Evolutionary conservation across 2,329 filamentous ascomycete species (phyloP).

Genomic region (Chaetomium strumarium): DNA sequence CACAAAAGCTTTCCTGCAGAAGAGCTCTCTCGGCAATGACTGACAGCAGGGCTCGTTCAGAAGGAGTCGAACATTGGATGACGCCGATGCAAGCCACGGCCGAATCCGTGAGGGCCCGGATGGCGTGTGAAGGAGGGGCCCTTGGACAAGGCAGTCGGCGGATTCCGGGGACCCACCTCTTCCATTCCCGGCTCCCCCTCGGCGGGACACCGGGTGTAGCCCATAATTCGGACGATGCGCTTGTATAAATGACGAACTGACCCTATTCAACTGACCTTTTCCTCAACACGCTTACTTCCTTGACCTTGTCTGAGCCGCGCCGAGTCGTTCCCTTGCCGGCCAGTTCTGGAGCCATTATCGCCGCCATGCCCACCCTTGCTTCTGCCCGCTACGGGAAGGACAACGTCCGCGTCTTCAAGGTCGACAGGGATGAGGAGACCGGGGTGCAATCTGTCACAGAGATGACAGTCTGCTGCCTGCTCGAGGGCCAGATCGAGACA

Average conservation of each 20-base stretch:
- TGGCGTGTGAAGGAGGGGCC: slow-evolving; percentile 4
- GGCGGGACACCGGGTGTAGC: slow-evolving; percentile 14
- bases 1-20: too few relatives aligned
- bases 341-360: background rate
- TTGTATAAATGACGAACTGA: slow-evolving; percentile 2
- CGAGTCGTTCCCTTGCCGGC: too few relatives aligned
- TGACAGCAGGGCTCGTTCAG: too few relatives aligned
- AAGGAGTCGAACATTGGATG: too few relatives aligned
- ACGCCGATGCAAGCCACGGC: too few relatives aligned
- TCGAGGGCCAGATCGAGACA: slow-evolving; percentile 86
- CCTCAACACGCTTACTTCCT: too few relatives aligned
- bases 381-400: slow-evolving; percentile 85
- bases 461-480: slow-evolving; percentile 87
- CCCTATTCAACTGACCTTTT: background rate
- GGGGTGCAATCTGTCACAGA: slow-evolving; percentile 82
- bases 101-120: slow-evolving; percentile 1
- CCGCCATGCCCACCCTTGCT: slow-evolving; percentile 49
- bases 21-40: too few relatives aligned
- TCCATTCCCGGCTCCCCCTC: slow-evolving; percentile 6
- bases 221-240: background rate
- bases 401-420: slow-evolving; percentile 97
- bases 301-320: too few relatives aligned
- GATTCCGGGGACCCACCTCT: slow-evolving; percentile 27
- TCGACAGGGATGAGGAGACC: slow-evolving; percentile 70
- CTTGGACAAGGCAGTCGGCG: slow-evolving; percentile 27